Percentiles rank a stretch among this genome's conserved stretches.
These are phyloP conservation scores for Trichoderma sp. DNA, from an alignment of 2,329 filamentous ascomycete genomes.

Conservation along the genomic window DNA sequence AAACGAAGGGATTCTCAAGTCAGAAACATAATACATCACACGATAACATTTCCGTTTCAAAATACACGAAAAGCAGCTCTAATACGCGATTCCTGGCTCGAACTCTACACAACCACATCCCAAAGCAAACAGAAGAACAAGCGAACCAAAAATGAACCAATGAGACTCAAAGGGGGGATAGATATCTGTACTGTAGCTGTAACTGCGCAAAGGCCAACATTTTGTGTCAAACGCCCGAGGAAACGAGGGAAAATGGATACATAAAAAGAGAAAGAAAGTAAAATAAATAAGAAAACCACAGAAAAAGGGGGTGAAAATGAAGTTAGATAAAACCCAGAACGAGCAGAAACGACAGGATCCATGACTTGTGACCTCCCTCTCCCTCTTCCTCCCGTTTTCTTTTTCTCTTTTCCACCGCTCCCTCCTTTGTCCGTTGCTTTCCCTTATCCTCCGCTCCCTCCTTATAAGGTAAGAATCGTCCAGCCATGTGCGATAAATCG, in stretches of 20 bases:
- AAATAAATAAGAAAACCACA: no score
- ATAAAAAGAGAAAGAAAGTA: no score
- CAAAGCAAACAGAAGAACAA: no score
- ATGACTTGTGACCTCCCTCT: not conserved
- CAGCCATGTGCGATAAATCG: conserved; percentile 29
- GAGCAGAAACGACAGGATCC: no score
- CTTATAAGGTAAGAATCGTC: not conserved
- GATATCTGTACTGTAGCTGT: not conserved
- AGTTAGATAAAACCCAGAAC: not conserved
- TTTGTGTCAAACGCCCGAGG: conserved; percentile 8
- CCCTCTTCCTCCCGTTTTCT: not conserved
- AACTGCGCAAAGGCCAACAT: not conserved
- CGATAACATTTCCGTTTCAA: conserved; percentile 7
- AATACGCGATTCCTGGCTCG: not conserved
- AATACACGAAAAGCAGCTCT: not conserved
- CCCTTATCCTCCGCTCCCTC: not conserved
- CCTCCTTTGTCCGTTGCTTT: not conserved
- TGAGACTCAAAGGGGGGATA: not conserved
- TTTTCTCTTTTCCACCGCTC: not conserved
- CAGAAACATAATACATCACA: not conserved
- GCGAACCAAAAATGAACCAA: no score
- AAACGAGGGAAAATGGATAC: not conserved
- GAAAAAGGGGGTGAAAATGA: not conserved
- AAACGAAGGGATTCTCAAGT: conserved; percentile 8
- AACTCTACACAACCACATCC: not conserved